Conservation (phyloP, 2,329 filamentous ascomycete species). For the Malbranchea cinnamomea region DNA sequence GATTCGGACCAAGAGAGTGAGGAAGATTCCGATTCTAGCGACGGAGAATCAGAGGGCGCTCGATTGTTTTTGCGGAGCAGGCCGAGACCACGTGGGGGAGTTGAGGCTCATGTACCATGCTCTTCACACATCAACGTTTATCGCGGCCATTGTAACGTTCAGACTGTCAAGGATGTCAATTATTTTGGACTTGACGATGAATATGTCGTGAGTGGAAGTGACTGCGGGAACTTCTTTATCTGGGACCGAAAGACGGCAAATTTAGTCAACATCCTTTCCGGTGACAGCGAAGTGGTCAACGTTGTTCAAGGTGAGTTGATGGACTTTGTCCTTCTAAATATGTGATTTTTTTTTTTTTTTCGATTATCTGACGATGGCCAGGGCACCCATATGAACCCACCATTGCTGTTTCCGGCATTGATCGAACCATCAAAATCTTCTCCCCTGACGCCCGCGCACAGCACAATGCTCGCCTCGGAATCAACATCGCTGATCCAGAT, state of each 20-base stretch:
- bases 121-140: conserved; percentile 43
- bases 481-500: conserved; percentile 40
- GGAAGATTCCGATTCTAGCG: too few relatives aligned
- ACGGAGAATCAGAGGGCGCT: too few relatives aligned
- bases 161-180: conserved; percentile 55
- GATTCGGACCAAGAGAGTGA: conserved; percentile 19
- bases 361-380: conserved; percentile 12
- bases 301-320: conserved; percentile 42
- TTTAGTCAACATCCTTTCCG: conserved; percentile 50
- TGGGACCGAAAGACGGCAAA: conserved; percentile 50
- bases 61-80: conserved; percentile 32
- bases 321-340: not conserved
- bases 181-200: conserved; percentile 53
- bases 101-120: conserved; percentile 41
- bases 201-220: conserved; percentile 52
- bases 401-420: conserved; percentile 51
- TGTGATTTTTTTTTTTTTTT: not conserved
- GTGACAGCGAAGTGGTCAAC: conserved; percentile 55
- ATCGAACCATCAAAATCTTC: conserved; percentile 55
- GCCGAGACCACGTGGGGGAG: conserved; percentile 31
- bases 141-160: conserved; percentile 50
- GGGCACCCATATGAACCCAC: conserved; percentile 54
- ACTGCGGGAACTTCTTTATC: conserved; percentile 53
- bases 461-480: conserved; percentile 39
- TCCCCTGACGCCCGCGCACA: conserved; percentile 45